Conservation (phyloP, 1,284 basidiomycete species). For the Microbotryomycetes sp. region DNA sequence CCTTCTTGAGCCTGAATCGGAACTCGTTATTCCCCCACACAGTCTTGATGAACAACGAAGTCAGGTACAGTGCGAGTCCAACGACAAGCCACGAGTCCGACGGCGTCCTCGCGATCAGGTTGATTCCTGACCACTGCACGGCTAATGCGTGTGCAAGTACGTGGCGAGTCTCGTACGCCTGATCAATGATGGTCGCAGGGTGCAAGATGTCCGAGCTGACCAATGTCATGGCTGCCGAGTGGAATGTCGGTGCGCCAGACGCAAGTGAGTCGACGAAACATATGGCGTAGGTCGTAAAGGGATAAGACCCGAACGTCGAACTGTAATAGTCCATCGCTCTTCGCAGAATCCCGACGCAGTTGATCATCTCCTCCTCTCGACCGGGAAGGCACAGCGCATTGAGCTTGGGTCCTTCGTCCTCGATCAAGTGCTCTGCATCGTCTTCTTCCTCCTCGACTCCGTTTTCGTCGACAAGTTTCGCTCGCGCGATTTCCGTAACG, state of each 20-base stretch:
- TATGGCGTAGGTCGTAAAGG: slow-evolving; percentile 88
- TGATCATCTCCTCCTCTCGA: slow-evolving; percentile 60
- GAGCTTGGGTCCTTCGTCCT: slow-evolving; percentile 59
- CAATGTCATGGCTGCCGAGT: slow-evolving; percentile 76
- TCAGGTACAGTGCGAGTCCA: slow-evolving; percentile 84
- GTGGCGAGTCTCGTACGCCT: slow-evolving; percentile 84
- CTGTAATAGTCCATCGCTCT: slow-evolving; percentile 87
- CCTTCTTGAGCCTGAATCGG: slow-evolving; percentile 88
- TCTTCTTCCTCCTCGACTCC: slow-evolving; percentile 35
- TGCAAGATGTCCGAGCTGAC: slow-evolving; percentile 78
- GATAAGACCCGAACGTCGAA: slow-evolving; percentile 91
- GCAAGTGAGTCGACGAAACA: slow-evolving; percentile 80
- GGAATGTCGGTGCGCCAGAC: slow-evolving; percentile 67
- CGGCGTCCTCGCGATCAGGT: slow-evolving; percentile 90
- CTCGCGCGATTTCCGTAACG: slow-evolving; percentile 58
- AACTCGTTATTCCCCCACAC: slow-evolving; percentile 96
- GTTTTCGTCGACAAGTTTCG: slow-evolving; percentile 13
- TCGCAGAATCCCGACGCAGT: slow-evolving; percentile 67
- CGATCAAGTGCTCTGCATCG: slow-evolving; percentile 51
- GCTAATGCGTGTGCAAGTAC: slow-evolving; percentile 80
- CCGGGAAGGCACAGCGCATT: slow-evolving; percentile 91
- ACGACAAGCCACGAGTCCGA: slow-evolving; percentile 95
- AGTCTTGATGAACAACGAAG: slow-evolving; percentile 77
- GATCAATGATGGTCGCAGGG: slow-evolving; percentile 84
- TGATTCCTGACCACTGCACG: slow-evolving; percentile 95